Conservation (phyloP, 1,139 yeast species). For the Kluyveromyces marxianus region DNA sequence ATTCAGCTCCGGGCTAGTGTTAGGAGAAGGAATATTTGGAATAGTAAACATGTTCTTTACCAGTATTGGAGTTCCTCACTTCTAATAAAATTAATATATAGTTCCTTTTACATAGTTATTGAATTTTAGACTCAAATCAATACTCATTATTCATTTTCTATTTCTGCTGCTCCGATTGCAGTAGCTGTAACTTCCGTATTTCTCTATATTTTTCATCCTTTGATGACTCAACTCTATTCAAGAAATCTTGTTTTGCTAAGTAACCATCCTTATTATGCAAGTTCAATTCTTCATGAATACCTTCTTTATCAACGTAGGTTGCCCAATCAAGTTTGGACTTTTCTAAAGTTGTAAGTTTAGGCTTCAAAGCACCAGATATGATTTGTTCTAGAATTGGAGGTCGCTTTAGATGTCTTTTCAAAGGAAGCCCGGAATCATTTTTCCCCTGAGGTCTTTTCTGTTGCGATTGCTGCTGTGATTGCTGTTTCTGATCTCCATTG, state of each 20-base stretch:
- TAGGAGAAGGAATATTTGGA: constrained; percentile 90
- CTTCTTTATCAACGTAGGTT: constrained; percentile 79
- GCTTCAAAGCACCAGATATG: constrained; percentile 48
- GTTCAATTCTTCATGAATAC: constrained; percentile 73
- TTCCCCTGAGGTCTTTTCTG: not conserved
- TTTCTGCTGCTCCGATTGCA: constrained; percentile 17
- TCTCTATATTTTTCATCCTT: constrained; percentile 57
- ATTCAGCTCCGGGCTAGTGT: constrained; percentile 81
- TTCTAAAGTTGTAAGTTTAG: constrained; percentile 82
- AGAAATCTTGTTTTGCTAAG: constrained; percentile 84
- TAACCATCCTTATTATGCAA: constrained; percentile 76
- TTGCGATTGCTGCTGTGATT: constrained; percentile 10
- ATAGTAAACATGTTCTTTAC: constrained; percentile 74
- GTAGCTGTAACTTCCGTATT: constrained; percentile 36
- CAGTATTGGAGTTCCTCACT: constrained; percentile 46
- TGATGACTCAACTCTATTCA: constrained; percentile 64
- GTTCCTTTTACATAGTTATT: not conserved
- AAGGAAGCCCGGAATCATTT: constrained; percentile 12
- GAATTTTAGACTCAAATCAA: too few relatives aligned
- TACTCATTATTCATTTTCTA: not conserved
- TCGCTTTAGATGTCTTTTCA: constrained; percentile 48
- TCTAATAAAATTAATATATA: constrained; percentile 19
- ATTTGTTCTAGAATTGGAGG: constrained; percentile 72
- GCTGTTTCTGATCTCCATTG: constrained; percentile 20
- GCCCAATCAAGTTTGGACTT: constrained; percentile 95